These are phyloP conservation scores for Zygnema cylindricum DNA, from an alignment of 139 green algal genomes.

Conservation along the genomic window DNA sequence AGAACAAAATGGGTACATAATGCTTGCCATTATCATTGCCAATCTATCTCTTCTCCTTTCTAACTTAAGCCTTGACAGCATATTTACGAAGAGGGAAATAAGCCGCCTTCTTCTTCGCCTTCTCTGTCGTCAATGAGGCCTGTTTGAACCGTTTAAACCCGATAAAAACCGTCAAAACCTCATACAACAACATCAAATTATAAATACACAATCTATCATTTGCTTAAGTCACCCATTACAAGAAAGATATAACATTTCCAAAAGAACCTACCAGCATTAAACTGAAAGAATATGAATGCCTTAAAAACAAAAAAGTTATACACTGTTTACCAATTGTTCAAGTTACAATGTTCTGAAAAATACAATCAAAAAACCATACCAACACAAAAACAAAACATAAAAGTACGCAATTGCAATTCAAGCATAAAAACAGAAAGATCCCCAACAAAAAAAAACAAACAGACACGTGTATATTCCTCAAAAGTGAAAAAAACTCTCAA, in stretches of 20 bases:
- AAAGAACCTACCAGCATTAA: neutral
- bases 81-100: conserved; percentile 94
- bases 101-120: conserved; percentile 80
- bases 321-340: neutral
- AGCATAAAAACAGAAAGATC: neutral
- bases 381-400: neutral
- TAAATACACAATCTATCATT: neutral
- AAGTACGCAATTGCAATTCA: neutral
- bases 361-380: too few relatives aligned
- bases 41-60: too few relatives aligned
- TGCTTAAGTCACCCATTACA: neutral
- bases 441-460: neutral
- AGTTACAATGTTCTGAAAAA: neutral
- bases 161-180: conserved; percentile 19
- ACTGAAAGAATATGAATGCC: neutral
- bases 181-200: neutral
- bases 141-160: conserved; percentile 67
- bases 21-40: too few relatives aligned
- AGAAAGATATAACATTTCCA: neutral
- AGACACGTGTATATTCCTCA: neutral
- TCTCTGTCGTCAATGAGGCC: conserved; percentile 78
- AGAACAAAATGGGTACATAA: too few relatives aligned
- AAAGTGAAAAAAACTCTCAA: neutral
- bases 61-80: conserved; percentile 81
- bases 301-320: neutral